Evolutionary conservation across 192 early-diverging fungal species (phyloP).

Genomic region (Entophlyctis luteolus): DNA sequence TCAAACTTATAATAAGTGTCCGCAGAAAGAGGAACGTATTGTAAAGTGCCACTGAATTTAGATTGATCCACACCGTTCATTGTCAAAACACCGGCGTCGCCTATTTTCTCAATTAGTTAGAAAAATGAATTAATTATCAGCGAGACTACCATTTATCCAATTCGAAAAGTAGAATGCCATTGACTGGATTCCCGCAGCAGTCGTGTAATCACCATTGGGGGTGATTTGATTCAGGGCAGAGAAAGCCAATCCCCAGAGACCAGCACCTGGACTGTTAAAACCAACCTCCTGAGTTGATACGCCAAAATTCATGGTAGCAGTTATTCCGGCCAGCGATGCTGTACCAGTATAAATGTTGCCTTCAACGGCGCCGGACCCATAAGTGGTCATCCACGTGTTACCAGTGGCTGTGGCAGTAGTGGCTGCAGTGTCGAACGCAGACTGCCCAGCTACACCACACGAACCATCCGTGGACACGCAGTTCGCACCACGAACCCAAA

Average conservation of each 20-base stretch:
- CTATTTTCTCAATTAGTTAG: too few relatives aligned
- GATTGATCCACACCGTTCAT: conserved; percentile 48
- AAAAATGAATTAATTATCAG: too few relatives aligned
- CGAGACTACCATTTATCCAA: conserved; percentile 22
- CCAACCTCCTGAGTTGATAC: conserved; percentile 8
- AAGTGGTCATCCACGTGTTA: neutral
- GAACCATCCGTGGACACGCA: conserved; percentile 32
- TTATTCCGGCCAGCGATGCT: conserved; percentile 23
- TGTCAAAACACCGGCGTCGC: conserved; percentile 47
- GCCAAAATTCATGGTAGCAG: conserved; percentile 7
- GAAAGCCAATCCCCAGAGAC: conserved; percentile 38
- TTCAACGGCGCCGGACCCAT: conserved; percentile 25
- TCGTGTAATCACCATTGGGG: neutral
- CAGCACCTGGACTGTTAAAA: conserved; percentile 23
- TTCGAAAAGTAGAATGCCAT: conserved; percentile 49
- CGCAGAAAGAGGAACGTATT: neutral
- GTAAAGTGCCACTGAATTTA: conserved; percentile 52
- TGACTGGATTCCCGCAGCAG: conserved; percentile 26
- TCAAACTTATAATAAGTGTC: conserved; percentile 3
- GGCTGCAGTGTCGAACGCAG: neutral
- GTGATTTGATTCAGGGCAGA: conserved; percentile 28
- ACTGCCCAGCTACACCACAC: conserved; percentile 11
- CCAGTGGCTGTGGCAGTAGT: neutral
- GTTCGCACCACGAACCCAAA: conserved; percentile 32
- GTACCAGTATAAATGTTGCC: conserved; percentile 22